A percentile compares a stretch with the other conserved stretches of the same genome.
Conservation (phyloP, 2,329 filamentous ascomycete genomes). For the Trichophyton benhamiae region DNA sequence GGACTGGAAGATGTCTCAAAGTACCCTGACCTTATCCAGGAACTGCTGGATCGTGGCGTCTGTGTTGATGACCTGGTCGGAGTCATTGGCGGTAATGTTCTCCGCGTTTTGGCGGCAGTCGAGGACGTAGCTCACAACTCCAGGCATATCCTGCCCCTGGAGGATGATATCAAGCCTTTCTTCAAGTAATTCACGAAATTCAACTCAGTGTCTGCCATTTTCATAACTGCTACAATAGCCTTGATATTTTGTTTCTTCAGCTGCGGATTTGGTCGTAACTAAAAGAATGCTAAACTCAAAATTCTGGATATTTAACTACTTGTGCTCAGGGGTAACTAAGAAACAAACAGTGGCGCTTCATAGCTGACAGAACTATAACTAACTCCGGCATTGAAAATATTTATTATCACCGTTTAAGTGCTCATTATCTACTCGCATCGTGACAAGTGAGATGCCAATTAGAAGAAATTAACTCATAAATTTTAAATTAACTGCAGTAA, state of each 20-base stretch:
- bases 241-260: too few species aligned
- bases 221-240: too few species aligned
- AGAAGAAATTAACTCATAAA: not conserved
- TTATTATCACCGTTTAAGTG: too few species aligned
- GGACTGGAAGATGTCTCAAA: slow-evolving; percentile 78
- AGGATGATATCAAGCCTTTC: not conserved
- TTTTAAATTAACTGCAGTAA: not conserved
- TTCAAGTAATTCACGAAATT: not conserved
- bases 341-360: too few species aligned
- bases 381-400: too few species aligned
- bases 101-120: slow-evolving; percentile 72
- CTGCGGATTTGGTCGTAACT: too few species aligned
- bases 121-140: slow-evolving; percentile 50
- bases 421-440: too few species aligned
- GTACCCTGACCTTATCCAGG: slow-evolving; percentile 65
- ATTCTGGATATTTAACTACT: not conserved
- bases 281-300: too few species aligned
- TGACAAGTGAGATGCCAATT: too few species aligned
- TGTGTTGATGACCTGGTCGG: slow-evolving; percentile 63
- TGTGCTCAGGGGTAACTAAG: not conserved
- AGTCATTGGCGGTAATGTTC: slow-evolving; percentile 64
- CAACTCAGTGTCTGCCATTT: too few species aligned
- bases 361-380: too few species aligned
- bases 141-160: not conserved
- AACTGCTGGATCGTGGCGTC: slow-evolving; percentile 60